Conservation (phyloP, 2,329 filamentous ascomycete species). For the Bipolaris bicolor region DNA sequence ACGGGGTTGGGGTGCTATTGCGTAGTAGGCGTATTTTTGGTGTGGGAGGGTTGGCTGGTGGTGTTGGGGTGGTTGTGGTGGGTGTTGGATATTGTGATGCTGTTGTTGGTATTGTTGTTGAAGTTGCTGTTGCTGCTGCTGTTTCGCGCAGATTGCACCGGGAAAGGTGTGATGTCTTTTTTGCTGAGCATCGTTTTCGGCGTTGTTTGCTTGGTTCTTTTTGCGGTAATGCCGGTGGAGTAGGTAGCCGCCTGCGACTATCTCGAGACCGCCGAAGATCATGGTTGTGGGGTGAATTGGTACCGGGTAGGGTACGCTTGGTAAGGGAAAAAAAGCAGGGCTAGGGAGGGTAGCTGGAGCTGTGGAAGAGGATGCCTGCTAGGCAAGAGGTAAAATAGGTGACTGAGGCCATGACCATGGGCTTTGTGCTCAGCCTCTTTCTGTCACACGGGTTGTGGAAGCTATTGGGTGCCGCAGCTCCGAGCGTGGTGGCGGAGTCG, state of each 20-base stretch:
- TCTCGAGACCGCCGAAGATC: conserved; percentile 49
- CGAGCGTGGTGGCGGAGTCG: conserved; percentile 34
- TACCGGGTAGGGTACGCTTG: no score
- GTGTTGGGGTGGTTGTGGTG: conserved; percentile 16
- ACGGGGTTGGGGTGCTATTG: conserved; percentile 11
- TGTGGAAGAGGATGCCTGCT: not conserved
- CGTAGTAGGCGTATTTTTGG: conserved; percentile 39
- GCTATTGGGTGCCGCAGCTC: conserved; percentile 29
- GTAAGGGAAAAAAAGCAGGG: not conserved
- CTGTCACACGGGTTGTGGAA: conserved; percentile 21
- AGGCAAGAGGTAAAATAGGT: conserved; percentile 5
- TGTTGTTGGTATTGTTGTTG: no score
- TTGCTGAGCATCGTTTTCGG: conserved; percentile 34
- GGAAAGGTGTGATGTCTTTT: conserved; percentile 40
- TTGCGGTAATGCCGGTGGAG: conserved; percentile 45
- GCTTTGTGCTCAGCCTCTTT: conserved; percentile 32
- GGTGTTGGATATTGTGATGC: conserved; percentile 11
- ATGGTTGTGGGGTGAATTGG: conserved; percentile 25
- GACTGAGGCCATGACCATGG: conserved; percentile 29
- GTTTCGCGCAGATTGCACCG: conserved; percentile 28
- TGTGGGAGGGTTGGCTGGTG: conserved; percentile 18
- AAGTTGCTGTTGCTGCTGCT: not conserved
- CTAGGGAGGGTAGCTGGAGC: not conserved
- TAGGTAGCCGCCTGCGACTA: conserved; percentile 45
- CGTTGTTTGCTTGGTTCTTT: conserved; percentile 41